Evolutionary conservation across 148 eudicot species (phyloP).

Genomic region (Diospyros lotus): DNA sequence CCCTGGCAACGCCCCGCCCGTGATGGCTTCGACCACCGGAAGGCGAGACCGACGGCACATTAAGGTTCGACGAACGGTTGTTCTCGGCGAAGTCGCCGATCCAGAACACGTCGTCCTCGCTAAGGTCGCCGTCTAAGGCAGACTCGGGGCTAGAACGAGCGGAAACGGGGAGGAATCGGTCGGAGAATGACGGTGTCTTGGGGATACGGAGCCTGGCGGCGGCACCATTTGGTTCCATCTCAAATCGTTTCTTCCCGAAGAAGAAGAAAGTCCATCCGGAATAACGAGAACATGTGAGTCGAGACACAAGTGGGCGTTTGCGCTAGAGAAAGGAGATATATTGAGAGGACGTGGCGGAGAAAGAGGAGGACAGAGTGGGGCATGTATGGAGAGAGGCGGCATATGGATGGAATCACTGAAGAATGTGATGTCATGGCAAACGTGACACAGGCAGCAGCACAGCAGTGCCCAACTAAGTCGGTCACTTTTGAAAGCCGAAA

Average conservation of each 20-base stretch:
- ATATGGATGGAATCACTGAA: too few relatives aligned
- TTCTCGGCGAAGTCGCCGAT: slow-evolving; percentile 17
- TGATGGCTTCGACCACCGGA: slow-evolving; percentile 2
- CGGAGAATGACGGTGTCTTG: slow-evolving; percentile 13
- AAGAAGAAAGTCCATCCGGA: not conserved
- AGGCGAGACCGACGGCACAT: slow-evolving; percentile 19
- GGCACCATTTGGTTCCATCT: slow-evolving; percentile 4
- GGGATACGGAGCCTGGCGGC: slow-evolving; percentile 17
- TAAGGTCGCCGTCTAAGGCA: slow-evolving; percentile 29
- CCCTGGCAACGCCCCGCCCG: slow-evolving; percentile 2
- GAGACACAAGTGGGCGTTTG: too few relatives aligned
- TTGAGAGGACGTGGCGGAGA: too few relatives aligned
- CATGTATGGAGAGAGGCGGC: too few relatives aligned
- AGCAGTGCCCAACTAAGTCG: too few relatives aligned
- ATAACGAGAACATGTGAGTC: not conserved
- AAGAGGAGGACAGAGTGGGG: too few relatives aligned
- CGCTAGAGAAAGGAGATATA: too few relatives aligned
- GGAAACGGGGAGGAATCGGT: slow-evolving; percentile 24
- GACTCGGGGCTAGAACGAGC: slow-evolving; percentile 12
- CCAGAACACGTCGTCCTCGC: slow-evolving; percentile 43
- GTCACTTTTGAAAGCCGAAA: too few relatives aligned
- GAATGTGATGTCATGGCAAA: too few relatives aligned
- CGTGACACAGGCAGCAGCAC: too few relatives aligned
- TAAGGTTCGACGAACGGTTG: not conserved
- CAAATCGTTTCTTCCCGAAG: not conserved